A percentile compares a stretch with the other conserved stretches of the same genome.
Conservation (phyloP, 805 yeast species). For the Saccharomycopsis sp. region DNA sequence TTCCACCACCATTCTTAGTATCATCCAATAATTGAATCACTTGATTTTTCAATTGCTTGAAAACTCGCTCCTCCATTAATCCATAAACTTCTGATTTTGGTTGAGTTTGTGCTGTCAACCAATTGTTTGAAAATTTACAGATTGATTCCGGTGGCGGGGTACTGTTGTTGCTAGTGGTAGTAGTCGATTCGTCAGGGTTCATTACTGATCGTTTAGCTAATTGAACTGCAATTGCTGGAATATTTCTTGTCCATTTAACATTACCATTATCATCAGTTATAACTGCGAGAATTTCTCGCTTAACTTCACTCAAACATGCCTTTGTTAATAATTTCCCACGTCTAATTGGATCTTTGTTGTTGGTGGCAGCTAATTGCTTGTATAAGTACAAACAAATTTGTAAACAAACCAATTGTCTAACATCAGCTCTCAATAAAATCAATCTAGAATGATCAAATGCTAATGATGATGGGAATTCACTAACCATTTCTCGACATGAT, state of each 20-base stretch:
- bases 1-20: slow-evolving; percentile 6
- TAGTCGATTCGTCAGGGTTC: slow-evolving; percentile 20
- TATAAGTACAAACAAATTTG: slow-evolving; percentile 66
- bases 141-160: slow-evolving; percentile 34
- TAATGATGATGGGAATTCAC: slow-evolving; percentile 76
- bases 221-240: slow-evolving; percentile 65
- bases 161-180: slow-evolving; percentile 21
- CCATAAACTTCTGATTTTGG: slow-evolving; percentile 74
- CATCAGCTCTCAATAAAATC: slow-evolving; percentile 73
- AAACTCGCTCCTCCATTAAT: slow-evolving; percentile 61
- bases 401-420: slow-evolving; percentile 76
- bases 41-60: slow-evolving; percentile 38
- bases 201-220: slow-evolving; percentile 35
- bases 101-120: slow-evolving; percentile 83
- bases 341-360: slow-evolving; percentile 27
- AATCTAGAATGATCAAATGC: slow-evolving; percentile 80
- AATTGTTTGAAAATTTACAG: slow-evolving; percentile 59
- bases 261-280: slow-evolving; percentile 82
- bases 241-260: slow-evolving; percentile 84
- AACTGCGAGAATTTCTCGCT: slow-evolving; percentile 67
- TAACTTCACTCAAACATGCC: slow-evolving; percentile 41
- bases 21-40: slow-evolving; percentile 29
- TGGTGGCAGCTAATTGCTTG: slow-evolving; percentile 51
- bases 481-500: slow-evolving; percentile 73
- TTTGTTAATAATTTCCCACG: slow-evolving; percentile 31